These are phyloP conservation scores for Kurtzmaniella quercitrusa DNA, from an alignment of 1,139 yeast species.

Conservation along the genomic window DNA sequence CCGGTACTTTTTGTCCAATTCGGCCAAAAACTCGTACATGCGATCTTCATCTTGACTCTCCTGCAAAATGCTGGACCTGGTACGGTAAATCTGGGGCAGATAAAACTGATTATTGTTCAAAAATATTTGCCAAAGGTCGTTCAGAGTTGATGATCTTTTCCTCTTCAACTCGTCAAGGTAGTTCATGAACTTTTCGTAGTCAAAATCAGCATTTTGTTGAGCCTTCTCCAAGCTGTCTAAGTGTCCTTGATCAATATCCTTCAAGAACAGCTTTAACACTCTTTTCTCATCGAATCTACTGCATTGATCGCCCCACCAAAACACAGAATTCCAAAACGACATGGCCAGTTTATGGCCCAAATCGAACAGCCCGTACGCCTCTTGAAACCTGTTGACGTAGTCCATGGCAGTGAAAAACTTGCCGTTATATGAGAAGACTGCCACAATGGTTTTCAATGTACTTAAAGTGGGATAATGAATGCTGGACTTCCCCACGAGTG, in stretches of 20 bases:
- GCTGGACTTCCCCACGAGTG: constrained; percentile 10
- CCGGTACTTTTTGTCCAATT: constrained; percentile 19
- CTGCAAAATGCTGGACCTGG: constrained; percentile 7
- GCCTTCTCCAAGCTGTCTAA: constrained; percentile 20
- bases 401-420: constrained; percentile 29
- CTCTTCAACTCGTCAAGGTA: constrained; percentile 22
- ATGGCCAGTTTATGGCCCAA: constrained; percentile 16
- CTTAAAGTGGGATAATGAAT: constrained; percentile 24
- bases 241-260: constrained; percentile 9
- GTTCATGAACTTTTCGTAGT: constrained; percentile 34
- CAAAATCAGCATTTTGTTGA: constrained; percentile 32
- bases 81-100: constrained; percentile 21
- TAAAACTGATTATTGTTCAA: constrained; percentile 20
- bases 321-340: constrained; percentile 33
- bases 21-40: constrained; percentile 20
- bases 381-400: constrained; percentile 34
- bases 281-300: constrained; percentile 24
- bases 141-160: constrained; percentile 24
- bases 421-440: constrained; percentile 27
- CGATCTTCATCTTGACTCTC: constrained; percentile 11
- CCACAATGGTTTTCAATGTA: constrained; percentile 26
- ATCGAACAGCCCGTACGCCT: constrained; percentile 20
- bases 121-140: constrained; percentile 33
- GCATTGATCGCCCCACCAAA: constrained; percentile 33
- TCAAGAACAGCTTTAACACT: constrained; percentile 25